These are phyloP conservation scores for Monosporozyma aquatica DNA, from an alignment of 805 yeast species.

Conservation along the genomic window DNA sequence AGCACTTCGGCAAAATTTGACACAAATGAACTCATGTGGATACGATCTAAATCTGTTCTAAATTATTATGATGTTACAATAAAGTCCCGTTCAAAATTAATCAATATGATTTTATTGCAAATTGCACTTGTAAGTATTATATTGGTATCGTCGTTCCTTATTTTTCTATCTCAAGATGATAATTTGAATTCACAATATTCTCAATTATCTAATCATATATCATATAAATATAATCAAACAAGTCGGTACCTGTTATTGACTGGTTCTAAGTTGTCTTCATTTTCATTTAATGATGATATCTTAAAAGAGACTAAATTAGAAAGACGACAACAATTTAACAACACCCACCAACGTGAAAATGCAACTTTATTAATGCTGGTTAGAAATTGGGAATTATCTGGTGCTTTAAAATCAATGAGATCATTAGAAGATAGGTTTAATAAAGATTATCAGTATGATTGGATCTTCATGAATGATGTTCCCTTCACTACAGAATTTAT, in stretches of 20 bases:
- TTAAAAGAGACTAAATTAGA: conserved; percentile 1
- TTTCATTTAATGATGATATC: conserved; percentile 12
- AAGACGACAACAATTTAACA: neutral
- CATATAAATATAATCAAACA: conserved; percentile 11
- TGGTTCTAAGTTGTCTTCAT: conserved; percentile 21
- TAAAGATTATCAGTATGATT: conserved; percentile 54
- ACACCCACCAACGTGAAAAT: conserved; percentile 32
- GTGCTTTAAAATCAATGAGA: conserved; percentile 68
- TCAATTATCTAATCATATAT: conserved; percentile 11
- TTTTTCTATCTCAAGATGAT: too few relatives aligned
- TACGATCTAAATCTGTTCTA: neutral
- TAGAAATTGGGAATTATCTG: conserved; percentile 67
- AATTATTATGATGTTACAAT: neutral
- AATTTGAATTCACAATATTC: neutral
- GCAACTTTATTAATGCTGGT: conserved; percentile 86
- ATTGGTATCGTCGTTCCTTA: too few relatives aligned
- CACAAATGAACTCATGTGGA: neutral
- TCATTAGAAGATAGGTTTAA: conserved; percentile 71
- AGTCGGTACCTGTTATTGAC: conserved; percentile 9
- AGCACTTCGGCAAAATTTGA: neutral
- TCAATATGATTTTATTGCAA: too few relatives aligned
- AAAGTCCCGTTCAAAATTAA: neutral
- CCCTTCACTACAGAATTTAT: conserved; percentile 58
- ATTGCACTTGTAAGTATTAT: too few relatives aligned
- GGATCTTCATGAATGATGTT: conserved; percentile 73